Conservation (phyloP, 2,329 filamentous ascomycete species). For the Tricladium varicosporioides region DNA sequence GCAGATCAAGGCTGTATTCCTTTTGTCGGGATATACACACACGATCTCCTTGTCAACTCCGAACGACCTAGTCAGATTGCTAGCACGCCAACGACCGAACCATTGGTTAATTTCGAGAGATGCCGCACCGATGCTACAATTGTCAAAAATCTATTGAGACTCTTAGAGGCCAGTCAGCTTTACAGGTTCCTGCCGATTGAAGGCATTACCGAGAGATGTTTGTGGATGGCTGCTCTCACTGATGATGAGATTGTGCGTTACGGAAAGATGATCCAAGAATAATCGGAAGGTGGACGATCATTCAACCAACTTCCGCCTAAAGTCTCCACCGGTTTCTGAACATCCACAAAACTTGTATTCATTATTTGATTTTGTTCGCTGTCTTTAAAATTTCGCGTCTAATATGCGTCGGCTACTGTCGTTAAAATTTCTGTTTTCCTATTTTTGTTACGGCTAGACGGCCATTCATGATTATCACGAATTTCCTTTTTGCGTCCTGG, state of each 20-base stretch:
- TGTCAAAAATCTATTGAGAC: conserved; percentile 73
- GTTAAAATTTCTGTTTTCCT: not conserved
- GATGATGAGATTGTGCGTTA: conserved; percentile 69
- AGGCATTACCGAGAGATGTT: conserved; percentile 73
- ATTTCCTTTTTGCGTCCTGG: conserved; percentile 1
- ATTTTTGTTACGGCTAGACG: not conserved
- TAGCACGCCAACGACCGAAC: conserved; percentile 62
- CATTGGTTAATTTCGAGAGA: conserved; percentile 79
- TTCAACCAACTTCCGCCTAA: not conserved
- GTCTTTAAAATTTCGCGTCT: not conserved
- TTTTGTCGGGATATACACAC: conserved; percentile 80
- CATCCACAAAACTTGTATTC: not conserved
- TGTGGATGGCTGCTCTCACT: conserved; percentile 78
- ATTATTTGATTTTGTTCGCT: not conserved
- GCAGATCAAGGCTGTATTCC: conserved; percentile 74
- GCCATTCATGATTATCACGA: not conserved
- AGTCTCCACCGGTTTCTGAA: not conserved
- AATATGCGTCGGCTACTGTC: not conserved
- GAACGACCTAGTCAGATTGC: conserved; percentile 75
- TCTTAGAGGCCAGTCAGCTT: conserved; percentile 75
- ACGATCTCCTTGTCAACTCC: conserved; percentile 78
- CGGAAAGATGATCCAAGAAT: conserved; percentile 32
- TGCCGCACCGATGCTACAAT: conserved; percentile 73
- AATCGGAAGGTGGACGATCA: conserved; percentile 10
- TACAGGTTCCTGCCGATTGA: conserved; percentile 75